Evolutionary conservation across 768 basidiomycete genomes (phyloP).

Genomic region (Agaricus sinodeliciosus): DNA sequence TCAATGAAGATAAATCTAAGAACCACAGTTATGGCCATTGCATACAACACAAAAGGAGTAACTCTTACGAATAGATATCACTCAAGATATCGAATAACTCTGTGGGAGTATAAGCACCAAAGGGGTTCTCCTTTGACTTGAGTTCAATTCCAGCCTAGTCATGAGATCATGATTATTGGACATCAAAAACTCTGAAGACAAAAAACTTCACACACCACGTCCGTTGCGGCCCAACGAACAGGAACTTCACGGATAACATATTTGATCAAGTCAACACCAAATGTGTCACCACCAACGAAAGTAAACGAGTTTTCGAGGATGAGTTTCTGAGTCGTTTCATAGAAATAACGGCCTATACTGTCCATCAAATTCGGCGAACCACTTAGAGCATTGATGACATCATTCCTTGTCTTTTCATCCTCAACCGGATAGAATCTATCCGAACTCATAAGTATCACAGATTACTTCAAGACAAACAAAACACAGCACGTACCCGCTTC

Average conservation of each 20-base stretch:
- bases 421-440: conserved; percentile 61
- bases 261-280: conserved; percentile 57
- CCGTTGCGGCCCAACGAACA: conserved; percentile 60
- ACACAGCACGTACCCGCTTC: conserved; percentile 45
- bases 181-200: background rate
- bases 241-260: conserved; percentile 64
- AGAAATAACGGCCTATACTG: conserved; percentile 57
- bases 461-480: background rate
- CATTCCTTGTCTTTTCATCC: conserved; percentile 41
- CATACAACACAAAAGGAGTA: background rate
- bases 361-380: conserved; percentile 40
- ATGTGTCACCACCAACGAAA: conserved; percentile 47
- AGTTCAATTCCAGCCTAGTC: conserved; percentile 65
- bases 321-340: conserved; percentile 53
- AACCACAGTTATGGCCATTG: background rate
- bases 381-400: conserved; percentile 41
- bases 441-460: conserved; percentile 2
- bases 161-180: background rate
- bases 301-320: conserved; percentile 47
- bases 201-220: conserved; percentile 45
- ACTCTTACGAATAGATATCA: conserved; percentile 65
- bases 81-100: conserved; percentile 59
- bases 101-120: conserved; percentile 56
- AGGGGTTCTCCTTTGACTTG: conserved; percentile 44
- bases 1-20: conserved; percentile 73